These are phyloP conservation scores for Lecanicillium sp. DNA, from an alignment of 2,329 filamentous ascomycete species.

Conservation along the genomic window DNA sequence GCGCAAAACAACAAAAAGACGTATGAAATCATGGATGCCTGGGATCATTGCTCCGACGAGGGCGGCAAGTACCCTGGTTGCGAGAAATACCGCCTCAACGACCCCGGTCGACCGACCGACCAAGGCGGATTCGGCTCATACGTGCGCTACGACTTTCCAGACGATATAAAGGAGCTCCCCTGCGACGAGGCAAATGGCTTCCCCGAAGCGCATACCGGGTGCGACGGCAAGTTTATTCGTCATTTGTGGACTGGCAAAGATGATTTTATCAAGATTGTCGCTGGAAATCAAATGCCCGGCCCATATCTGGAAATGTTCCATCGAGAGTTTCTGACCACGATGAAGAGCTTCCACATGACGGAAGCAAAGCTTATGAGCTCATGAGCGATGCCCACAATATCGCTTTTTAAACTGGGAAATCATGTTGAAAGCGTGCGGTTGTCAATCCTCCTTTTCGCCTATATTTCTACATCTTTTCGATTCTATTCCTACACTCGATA, in stretches of 20 bases:
- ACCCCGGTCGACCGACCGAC: slow-evolving; percentile 29
- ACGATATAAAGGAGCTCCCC: slow-evolving; percentile 30
- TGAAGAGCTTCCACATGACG: slow-evolving; percentile 24
- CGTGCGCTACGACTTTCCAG: slow-evolving; percentile 32
- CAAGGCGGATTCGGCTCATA: slow-evolving; percentile 36
- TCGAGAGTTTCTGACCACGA: slow-evolving; percentile 24
- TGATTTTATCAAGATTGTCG: slow-evolving; percentile 28
- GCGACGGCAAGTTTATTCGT: slow-evolving; percentile 31
- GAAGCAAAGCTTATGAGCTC: slow-evolving; percentile 25
- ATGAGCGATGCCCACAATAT: neutral
- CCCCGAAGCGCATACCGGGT: slow-evolving; percentile 27
- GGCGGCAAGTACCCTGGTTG: slow-evolving; percentile 28
- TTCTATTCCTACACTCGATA: too few species aligned
- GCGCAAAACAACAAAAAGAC: slow-evolving; percentile 41
- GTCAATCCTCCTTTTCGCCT: too few species aligned
- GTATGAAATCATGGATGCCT: slow-evolving; percentile 38
- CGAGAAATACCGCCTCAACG: slow-evolving; percentile 26
- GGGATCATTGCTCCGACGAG: slow-evolving; percentile 34
- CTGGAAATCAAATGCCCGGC: slow-evolving; percentile 28
- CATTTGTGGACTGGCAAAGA: slow-evolving; percentile 35
- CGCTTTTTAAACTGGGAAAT: too few species aligned
- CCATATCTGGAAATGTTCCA: slow-evolving; percentile 26
- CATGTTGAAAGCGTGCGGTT: too few species aligned
- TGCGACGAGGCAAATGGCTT: slow-evolving; percentile 36
- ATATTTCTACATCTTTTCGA: too few species aligned